Percentiles rank a stretch among this genome's conserved stretches.
Evolutionary conservation across 2,329 filamentous ascomycete species (phyloP).

Genomic region (Fusarium euwallaceae): DNA sequence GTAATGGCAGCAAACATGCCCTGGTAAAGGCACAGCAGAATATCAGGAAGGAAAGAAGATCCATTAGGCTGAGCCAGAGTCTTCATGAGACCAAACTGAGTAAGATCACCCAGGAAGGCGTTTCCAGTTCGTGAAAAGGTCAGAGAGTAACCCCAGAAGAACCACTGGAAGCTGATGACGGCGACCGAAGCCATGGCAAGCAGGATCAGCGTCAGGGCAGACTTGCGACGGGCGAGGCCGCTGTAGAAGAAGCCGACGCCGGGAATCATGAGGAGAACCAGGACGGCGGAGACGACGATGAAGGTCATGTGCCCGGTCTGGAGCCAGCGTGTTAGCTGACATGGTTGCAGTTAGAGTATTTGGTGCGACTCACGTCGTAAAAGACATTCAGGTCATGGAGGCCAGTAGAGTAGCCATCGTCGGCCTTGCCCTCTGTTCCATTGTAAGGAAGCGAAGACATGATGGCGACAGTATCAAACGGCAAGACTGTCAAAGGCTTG

Average conservation of each 20-base stretch:
- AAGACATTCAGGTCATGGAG: conserved; percentile 84
- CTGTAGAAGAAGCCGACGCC: conserved; percentile 97
- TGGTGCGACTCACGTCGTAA: conserved; percentile 73
- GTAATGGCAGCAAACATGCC: conserved; percentile 93
- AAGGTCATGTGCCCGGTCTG: conserved; percentile 86
- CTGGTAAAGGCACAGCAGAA: conserved; percentile 88
- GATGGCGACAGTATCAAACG: conserved; percentile 26
- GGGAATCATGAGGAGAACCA: conserved; percentile 93
- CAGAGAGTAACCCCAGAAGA: conserved; percentile 94
- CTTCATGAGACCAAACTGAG: conserved; percentile 85
- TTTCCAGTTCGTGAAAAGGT: conserved; percentile 86
- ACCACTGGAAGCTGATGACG: conserved; percentile 91
- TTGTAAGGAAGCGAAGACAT: conserved; percentile 60
- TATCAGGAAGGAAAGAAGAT: conserved; percentile 78
- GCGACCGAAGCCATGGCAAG: conserved; percentile 85
- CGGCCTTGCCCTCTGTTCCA: conserved; percentile 63
- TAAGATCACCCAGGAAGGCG: conserved; percentile 81
- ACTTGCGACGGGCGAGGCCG: conserved; percentile 89
- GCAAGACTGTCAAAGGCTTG: conserved; percentile 27
- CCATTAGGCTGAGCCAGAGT: conserved; percentile 83
- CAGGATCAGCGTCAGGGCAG: conserved; percentile 87
- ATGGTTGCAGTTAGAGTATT: not conserved
- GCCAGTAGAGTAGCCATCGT: conserved; percentile 63
- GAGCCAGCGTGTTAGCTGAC: not conserved
- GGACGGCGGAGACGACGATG: conserved; percentile 80